Conservation (phyloP, 495 filamentous ascomycete species). For the Neurospora pannonica region DNA sequence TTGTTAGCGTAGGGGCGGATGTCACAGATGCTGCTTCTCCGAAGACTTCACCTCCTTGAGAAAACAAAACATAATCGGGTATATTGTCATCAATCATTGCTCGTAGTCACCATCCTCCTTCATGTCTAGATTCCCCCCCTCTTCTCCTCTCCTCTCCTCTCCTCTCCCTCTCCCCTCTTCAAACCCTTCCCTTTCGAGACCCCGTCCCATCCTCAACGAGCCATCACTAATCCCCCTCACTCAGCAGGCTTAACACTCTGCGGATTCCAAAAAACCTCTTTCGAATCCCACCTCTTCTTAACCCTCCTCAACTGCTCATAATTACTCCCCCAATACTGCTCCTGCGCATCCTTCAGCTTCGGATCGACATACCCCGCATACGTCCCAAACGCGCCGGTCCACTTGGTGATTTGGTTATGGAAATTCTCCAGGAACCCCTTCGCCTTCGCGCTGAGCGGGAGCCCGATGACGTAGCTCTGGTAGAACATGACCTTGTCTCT, state of each 20-base stretch:
- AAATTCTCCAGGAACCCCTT: constrained; percentile 41
- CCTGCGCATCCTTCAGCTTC: constrained; percentile 36
- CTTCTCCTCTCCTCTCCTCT: not conserved
- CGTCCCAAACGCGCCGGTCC: constrained; percentile 31
- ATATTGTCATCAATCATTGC: not conserved
- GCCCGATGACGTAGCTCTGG: constrained; percentile 47
- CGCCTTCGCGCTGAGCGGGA: constrained; percentile 33
- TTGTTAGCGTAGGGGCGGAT: not conserved
- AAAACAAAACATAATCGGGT: not conserved
- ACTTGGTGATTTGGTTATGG: constrained; percentile 30
- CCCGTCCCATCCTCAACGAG: no score
- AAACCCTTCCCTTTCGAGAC: no score
- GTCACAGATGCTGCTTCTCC: not conserved
- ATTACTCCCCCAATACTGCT: constrained; percentile 48
- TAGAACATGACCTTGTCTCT: constrained; percentile 49
- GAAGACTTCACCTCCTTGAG: not conserved
- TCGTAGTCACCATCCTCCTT: no score
- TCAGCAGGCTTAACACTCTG: constrained; percentile 41
- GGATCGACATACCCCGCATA: constrained; percentile 73
- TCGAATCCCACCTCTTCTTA: constrained; percentile 48
- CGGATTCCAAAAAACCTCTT: constrained; percentile 53
- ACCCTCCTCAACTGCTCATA: constrained; percentile 37
- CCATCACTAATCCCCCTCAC: not conserved
- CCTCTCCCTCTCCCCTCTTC: not conserved
- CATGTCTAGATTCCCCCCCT: not conserved